These are phyloP conservation scores for Trematosphaeria pertusa DNA, from an alignment of 2,329 filamentous ascomycete genomes.

Conservation along the genomic window DNA sequence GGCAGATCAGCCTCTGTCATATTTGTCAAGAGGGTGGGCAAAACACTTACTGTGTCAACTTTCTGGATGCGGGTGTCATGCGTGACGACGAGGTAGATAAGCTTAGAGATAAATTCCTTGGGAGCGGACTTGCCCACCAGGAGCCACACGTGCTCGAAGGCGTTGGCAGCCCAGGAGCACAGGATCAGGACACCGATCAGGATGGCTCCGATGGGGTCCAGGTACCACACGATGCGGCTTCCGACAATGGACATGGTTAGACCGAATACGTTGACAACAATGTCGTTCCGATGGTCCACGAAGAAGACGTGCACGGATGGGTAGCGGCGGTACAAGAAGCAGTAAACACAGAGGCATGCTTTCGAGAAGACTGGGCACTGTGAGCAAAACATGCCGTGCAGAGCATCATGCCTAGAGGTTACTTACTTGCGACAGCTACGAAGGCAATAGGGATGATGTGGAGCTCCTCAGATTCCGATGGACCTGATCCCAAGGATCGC, in stretches of 20 bases:
- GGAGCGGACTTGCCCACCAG: constrained; percentile 69
- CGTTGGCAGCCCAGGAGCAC: constrained; percentile 67
- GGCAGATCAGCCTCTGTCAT: constrained; percentile 20
- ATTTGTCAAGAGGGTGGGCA: neutral
- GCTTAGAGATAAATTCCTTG: constrained; percentile 62
- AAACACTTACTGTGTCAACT: constrained; percentile 59
- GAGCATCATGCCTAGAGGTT: neutral
- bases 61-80: constrained; percentile 63
- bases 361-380: constrained; percentile 57
- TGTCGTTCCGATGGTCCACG: constrained; percentile 65
- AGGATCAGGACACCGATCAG: constrained; percentile 67
- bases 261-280: constrained; percentile 63
- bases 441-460: constrained; percentile 64
- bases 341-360: constrained; percentile 61
- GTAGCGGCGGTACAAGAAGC: constrained; percentile 60
- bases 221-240: constrained; percentile 62
- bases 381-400: constrained; percentile 7
- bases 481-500: constrained; percentile 57
- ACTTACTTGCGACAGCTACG: constrained; percentile 61
- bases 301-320: constrained; percentile 65
- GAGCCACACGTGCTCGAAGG: constrained; percentile 67
- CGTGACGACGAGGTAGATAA: constrained; percentile 63
- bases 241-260: constrained; percentile 64
- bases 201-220: constrained; percentile 68
- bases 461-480: constrained; percentile 52